phyloP scores from a whole-genome alignment of 371 early-diverging fungal species.

The Aphelidium insulamus region DNA sequence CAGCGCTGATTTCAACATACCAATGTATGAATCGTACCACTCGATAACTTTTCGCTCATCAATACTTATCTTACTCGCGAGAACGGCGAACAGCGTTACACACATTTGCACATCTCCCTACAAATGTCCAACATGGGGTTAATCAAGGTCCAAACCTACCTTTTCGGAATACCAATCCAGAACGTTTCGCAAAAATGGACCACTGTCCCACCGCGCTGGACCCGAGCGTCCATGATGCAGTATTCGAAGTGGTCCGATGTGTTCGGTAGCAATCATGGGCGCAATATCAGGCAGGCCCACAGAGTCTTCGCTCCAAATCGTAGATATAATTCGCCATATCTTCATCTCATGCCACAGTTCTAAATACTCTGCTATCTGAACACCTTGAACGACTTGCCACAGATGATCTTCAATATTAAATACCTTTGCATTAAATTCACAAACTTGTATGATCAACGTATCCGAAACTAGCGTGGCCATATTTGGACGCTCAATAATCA shows the following conservation, averaged over 20 bases:
- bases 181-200: conserved; percentile 23
- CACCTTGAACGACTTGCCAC: conserved; percentile 5
- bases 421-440: conserved; percentile 44
- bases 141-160: conserved; percentile 8
- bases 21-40: conserved; percentile 50
- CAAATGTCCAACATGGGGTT: background rate
- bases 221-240: too few relatives aligned
- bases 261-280: conserved; percentile 11
- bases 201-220: conserved; percentile 25
- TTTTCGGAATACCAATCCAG: conserved; percentile 51
- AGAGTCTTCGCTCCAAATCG: conserved; percentile 5
- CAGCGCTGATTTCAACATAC: conserved; percentile 9
- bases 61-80: conserved; percentile 18
- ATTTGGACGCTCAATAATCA: conserved; percentile 8
- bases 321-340: conserved; percentile 3
- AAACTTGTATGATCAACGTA: conserved; percentile 25
- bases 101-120: conserved; percentile 69
- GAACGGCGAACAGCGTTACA: conserved; percentile 36
- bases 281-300: conserved; percentile 12
- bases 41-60: conserved; percentile 25
- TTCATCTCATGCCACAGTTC: background rate
- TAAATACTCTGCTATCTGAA: conserved; percentile 1
- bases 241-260: too few relatives aligned
- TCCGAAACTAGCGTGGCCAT: background rate
- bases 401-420: conserved; percentile 1